A percentile compares a stretch with the other conserved stretches of the same genome.
Evolutionary conservation across 768 basidiomycete genomes (phyloP).

Genomic region (Asterophora parasitica): DNA sequence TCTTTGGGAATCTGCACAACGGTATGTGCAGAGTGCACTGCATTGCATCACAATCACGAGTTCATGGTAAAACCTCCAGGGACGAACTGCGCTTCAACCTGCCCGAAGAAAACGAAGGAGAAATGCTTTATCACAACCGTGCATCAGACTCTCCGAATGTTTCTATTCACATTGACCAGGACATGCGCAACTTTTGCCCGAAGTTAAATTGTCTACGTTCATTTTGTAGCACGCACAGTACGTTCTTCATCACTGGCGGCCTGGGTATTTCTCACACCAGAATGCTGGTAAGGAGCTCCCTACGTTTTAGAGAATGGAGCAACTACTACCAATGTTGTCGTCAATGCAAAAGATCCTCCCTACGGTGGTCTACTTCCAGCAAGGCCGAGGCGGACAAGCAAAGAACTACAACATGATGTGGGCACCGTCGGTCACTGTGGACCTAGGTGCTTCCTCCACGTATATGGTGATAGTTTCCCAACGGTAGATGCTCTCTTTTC

Average conservation of each 20-base stretch:
- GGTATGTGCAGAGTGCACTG: constrained; percentile 25
- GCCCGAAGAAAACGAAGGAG: neutral
- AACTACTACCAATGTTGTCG: neutral
- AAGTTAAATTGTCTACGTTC: constrained; percentile 39
- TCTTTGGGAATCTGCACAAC: constrained; percentile 37
- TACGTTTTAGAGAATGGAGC: too few species aligned
- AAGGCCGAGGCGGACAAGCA: constrained; percentile 15
- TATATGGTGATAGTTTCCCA: constrained; percentile 7
- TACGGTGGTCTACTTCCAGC: constrained; percentile 7
- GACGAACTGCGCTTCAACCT: constrained; percentile 37
- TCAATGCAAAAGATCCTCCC: neutral
- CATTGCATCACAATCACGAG: neutral
- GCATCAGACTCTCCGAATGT: constrained; percentile 25
- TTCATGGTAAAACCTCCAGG: constrained; percentile 17
- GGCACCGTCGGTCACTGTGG: constrained; percentile 11
- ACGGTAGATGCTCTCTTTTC: neutral
- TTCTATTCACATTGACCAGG: constrained; percentile 25
- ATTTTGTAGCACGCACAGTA: constrained; percentile 36
- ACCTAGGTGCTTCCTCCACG: constrained; percentile 18
- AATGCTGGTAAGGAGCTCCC: too few species aligned
- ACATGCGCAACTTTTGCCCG: constrained; percentile 37
- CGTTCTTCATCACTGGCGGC: neutral
- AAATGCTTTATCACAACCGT: constrained; percentile 5
- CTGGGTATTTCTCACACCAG: too few species aligned
- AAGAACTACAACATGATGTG: constrained; percentile 1